A percentile compares a stretch with the other conserved stretches of the same genome.
Conservation (phyloP, 768 basidiomycete species). For the Boletus reticulatus region DNA sequence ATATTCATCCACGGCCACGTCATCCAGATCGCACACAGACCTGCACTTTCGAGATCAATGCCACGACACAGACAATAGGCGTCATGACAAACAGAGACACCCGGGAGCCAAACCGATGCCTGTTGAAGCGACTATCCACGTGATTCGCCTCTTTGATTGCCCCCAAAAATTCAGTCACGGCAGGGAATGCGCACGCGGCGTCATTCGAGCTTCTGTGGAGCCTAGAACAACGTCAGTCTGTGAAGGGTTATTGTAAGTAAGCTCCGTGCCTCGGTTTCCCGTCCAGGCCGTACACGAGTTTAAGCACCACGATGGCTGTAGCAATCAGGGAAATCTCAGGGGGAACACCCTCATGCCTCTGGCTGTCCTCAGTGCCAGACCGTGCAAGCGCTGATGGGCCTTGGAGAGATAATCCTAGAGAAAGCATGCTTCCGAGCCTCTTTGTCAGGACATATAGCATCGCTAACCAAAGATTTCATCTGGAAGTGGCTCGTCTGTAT, state of each 20-base stretch:
- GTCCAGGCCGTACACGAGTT: conserved; percentile 85
- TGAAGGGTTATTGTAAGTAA: conserved; percentile 4
- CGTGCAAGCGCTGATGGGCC: conserved; percentile 47
- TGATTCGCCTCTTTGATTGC: conserved; percentile 39
- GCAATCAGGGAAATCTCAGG: conserved; percentile 65
- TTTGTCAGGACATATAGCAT: conserved; percentile 65
- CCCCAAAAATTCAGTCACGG: conserved; percentile 46
- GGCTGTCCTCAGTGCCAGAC: conserved; percentile 35
- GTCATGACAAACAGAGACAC: conserved; percentile 43
- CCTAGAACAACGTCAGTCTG: conserved; percentile 32
- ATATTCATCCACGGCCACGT: conserved; percentile 58
- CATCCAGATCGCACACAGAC: conserved; percentile 50
- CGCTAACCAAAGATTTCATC: conserved; percentile 35
- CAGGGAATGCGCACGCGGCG: conserved; percentile 59
- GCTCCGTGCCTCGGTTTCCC: conserved; percentile 51
- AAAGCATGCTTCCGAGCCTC: conserved; percentile 51
- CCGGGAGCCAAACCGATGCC: conserved; percentile 42
- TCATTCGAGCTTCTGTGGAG: conserved; percentile 47
- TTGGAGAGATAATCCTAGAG: conserved; percentile 60
- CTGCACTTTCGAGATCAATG: conserved; percentile 34
- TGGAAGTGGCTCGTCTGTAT: neutral
- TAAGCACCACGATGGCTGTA: conserved; percentile 66
- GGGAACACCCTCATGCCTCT: conserved; percentile 62
- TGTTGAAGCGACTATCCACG: conserved; percentile 29
- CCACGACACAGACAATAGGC: conserved; percentile 4